Base-by-base conservation (phyloP, 306 rosid species). In the Biancaea sappan region DNA sequence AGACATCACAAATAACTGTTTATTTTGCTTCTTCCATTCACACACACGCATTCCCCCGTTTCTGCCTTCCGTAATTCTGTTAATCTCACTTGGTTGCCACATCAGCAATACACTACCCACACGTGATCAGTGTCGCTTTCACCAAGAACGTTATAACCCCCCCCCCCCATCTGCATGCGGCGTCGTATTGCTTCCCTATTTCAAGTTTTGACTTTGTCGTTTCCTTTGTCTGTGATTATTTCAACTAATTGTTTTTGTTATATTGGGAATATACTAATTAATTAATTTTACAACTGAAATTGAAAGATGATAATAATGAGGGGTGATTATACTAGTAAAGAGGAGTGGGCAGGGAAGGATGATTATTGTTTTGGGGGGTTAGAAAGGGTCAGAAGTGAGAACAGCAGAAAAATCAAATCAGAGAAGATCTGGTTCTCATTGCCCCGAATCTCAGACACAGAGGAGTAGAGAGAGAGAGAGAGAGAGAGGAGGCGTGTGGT, bases 31-130 rank as follows among this genome's bases (percentile, higher is more conserved):
- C 71, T 6, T 6, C 40, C 1, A 35, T 5, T 5, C 6, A 5
- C 69, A 46, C 77, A 79, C 79, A 77, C 81, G 75, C 85, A 65
- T 81, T 76, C 77, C 81, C 81, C 77, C 72, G 85, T 81, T 76
- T 72, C 25, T 29, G 59, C 51, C 37, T 61, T 69, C 37, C 51
- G 73, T 80, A 62, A n/a, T n/a, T n/a, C n/a, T 69, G 59, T 31
- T 31, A 0, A 21, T 2, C 8, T 4, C 21, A 40, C 46, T n/a
- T n/a, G n/a, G n/a, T n/a, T n/a, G n/a, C n/a, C n/a, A n/a, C n/a
- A n/a, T n/a, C n/a, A 4, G 46, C 16, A 44, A 14, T 2, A 13
- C 50, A n/a, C n/a, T n/a, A n/a, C 18, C 50, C 50, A 44, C 50
- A 44, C 50, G 50, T 44, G 50, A 44, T 44, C 19, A 0, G 6